Conservation (phyloP, 2,329 filamentous ascomycete species). For the Beauveria sp. region DNA sequence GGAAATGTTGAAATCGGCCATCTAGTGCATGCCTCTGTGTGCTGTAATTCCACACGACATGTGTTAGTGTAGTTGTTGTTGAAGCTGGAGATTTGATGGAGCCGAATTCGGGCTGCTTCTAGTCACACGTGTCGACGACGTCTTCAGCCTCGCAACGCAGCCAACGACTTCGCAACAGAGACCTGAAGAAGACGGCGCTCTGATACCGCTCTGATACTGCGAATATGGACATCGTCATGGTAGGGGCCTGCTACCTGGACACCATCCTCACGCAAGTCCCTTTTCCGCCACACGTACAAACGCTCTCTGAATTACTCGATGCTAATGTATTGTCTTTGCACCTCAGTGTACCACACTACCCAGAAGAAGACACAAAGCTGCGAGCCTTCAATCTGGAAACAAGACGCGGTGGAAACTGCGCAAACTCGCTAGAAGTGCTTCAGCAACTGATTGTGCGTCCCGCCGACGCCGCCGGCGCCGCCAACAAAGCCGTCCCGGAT, state of each 20-base stretch:
- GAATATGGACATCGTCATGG: slow-evolving; percentile 52
- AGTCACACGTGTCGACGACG: background rate
- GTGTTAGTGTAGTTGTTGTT: background rate
- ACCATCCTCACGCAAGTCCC: slow-evolving; percentile 54
- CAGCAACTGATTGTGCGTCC: slow-evolving; percentile 45
- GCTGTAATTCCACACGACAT: background rate
- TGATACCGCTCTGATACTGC: background rate
- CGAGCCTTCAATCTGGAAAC: slow-evolving; percentile 52
- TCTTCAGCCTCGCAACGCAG: background rate
- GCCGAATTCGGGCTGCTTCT: background rate
- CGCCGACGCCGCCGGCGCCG: background rate
- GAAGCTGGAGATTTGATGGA: background rate
- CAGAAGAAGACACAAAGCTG: slow-evolving; percentile 64
- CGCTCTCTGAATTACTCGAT: background rate
- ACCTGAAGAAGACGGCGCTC: no score
- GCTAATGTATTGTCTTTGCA: background rate
- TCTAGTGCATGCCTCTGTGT: background rate
- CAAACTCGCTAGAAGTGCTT: slow-evolving; percentile 64
- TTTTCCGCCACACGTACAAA: background rate
- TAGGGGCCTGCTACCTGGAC: slow-evolving; percentile 64
- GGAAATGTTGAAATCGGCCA: background rate
- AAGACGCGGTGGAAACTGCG: slow-evolving; percentile 65
- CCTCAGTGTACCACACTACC: slow-evolving; percentile 56
- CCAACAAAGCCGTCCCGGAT: slow-evolving; percentile 13
- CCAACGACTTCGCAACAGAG: background rate